Evolutionary conservation across 441 rosid genomes (phyloP).

Genomic region (Pelargonium fulgidum): DNA sequence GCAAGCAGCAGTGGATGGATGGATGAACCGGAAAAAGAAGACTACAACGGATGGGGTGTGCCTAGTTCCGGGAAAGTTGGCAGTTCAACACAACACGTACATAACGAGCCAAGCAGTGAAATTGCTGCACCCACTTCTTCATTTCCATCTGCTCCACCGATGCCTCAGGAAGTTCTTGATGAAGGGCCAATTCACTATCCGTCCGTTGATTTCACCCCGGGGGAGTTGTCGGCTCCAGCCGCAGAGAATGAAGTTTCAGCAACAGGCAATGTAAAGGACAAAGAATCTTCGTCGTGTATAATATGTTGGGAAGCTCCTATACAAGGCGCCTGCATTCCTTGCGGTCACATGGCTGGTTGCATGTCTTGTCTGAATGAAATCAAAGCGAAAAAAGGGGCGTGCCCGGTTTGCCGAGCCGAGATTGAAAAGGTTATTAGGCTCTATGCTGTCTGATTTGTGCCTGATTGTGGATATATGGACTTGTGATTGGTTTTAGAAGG

Average conservation of each 20-base stretch:
- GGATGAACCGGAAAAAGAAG: constrained; percentile 24
- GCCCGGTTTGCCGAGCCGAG: constrained; percentile 50
- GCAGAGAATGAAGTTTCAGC: constrained; percentile 18
- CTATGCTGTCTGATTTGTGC: constrained; percentile 38
- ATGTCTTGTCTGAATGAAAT: constrained; percentile 50
- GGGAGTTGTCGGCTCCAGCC: constrained; percentile 20
- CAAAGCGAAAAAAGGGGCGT: constrained; percentile 40
- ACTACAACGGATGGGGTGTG: constrained; percentile 31
- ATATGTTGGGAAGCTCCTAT: constrained; percentile 60
- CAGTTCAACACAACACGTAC: constrained; percentile 20
- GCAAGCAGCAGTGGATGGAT: constrained; percentile 33
- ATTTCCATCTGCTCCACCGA: constrained; percentile 53
- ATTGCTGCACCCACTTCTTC: constrained; percentile 18
- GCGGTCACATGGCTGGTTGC: constrained; percentile 74
- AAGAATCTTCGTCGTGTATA: constrained; percentile 35
- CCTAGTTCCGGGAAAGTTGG: constrained; percentile 17
- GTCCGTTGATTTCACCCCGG: constrained; percentile 29
- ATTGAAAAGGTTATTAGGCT: constrained; percentile 40
- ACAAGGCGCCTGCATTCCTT: constrained; percentile 58
- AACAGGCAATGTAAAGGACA: constrained; percentile 26
- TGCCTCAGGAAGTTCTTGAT: constrained; percentile 22
- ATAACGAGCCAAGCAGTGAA: constrained; percentile 15
- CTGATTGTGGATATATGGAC: neutral
- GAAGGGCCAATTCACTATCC: constrained; percentile 40
- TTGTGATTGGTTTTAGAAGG: neutral